Conservation (phyloP, 2,329 filamentous ascomycete species). For the Colletotrichum spaethianum region DNA sequence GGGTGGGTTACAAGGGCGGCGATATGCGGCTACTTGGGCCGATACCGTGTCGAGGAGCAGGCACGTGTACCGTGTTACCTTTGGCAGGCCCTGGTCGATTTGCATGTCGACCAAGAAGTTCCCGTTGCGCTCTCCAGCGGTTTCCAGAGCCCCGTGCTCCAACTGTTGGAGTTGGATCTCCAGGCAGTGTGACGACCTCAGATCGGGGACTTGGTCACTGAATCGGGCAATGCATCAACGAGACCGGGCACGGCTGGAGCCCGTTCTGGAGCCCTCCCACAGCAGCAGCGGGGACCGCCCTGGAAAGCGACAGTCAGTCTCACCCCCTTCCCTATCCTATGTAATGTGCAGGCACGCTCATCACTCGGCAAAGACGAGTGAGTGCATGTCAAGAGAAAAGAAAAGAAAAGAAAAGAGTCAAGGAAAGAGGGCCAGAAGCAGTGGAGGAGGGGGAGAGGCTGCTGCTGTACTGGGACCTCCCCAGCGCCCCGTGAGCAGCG, state of each 20-base stretch:
- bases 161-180: not conserved
- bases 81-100: too few relatives aligned
- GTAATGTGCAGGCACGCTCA: not conserved
- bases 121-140: not conserved
- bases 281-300: not conserved
- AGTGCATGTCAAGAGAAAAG: too few relatives aligned
- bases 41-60: slow-evolving; percentile 14
- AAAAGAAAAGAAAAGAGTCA: not conserved
- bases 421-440: not conserved
- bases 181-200: slow-evolving; percentile 6
- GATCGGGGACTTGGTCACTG: slow-evolving; percentile 31
- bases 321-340: not conserved
- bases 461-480: slow-evolving; percentile 14
- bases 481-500: slow-evolving; percentile 12
- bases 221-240: slow-evolving; percentile 31
- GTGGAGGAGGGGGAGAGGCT: not conserved
- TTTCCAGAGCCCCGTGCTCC: slow-evolving; percentile 9
- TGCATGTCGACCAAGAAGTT: not conserved
- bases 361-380: not conserved
- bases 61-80: slow-evolving; percentile 33
- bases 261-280: slow-evolving; percentile 11
- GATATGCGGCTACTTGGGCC: slow-evolving; percentile 19
- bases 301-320: not conserved
- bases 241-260: slow-evolving; percentile 17
- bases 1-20: not conserved